A percentile compares a stretch with the other conserved stretches of the same genome.
Conservation (phyloP, 2,329 filamentous ascomycete species). For the Phaeomoniella chlamydospora region DNA sequence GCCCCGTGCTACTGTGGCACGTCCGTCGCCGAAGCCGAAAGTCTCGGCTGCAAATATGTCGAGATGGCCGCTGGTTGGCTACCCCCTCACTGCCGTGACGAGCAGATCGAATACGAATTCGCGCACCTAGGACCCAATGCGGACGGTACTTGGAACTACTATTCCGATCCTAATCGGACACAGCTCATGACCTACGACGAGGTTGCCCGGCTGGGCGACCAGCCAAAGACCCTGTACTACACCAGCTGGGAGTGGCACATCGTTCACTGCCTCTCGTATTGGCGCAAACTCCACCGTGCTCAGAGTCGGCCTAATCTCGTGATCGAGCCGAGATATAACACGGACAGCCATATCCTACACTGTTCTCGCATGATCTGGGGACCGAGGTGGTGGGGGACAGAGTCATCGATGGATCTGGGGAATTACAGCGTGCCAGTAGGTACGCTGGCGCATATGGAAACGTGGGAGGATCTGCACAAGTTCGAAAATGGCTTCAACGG, state of each 20-base stretch:
- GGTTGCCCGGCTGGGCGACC: neutral
- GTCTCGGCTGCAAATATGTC: neutral
- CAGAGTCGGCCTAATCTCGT: too few relatives aligned
- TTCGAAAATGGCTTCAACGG: too few relatives aligned
- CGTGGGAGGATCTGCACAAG: too few relatives aligned
- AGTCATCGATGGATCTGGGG: too few relatives aligned
- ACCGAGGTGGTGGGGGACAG: too few relatives aligned
- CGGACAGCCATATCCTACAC: too few relatives aligned
- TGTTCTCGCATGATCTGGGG: too few relatives aligned
- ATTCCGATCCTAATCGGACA: neutral
- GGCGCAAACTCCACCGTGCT: too few relatives aligned
- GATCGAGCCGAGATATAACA: too few relatives aligned
- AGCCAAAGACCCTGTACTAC: neutral
- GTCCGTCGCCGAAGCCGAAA: slow-evolving; percentile 1
- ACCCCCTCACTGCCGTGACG: neutral
- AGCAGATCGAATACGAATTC: neutral
- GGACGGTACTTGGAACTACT: neutral
- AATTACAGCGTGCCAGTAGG: too few relatives aligned
- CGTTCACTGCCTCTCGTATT: neutral
- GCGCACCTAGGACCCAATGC: neutral
- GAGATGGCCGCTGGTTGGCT: slow-evolving; percentile 1
- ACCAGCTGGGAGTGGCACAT: neutral
- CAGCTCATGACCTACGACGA: neutral
- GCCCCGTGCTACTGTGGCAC: neutral
- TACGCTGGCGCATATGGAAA: too few relatives aligned